These are phyloP conservation scores for Blastomyces emzantsi DNA, from an alignment of 2,329 filamentous ascomycete genomes.

Conservation along the genomic window DNA sequence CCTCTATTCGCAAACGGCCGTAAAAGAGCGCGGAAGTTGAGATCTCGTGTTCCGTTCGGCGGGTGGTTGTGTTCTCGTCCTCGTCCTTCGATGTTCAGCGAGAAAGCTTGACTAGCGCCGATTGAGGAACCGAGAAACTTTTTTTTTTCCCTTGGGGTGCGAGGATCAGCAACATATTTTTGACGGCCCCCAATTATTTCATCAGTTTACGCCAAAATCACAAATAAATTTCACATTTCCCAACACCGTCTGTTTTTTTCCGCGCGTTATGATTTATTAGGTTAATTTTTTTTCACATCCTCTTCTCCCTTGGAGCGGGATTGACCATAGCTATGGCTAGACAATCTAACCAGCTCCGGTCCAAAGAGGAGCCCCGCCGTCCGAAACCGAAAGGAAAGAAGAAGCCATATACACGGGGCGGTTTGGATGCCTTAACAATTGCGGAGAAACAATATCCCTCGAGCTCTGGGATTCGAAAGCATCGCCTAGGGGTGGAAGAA, in stretches of 20 bases:
- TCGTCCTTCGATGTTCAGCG: not conserved
- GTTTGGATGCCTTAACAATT: slow-evolving; percentile 56
- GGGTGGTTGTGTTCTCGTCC: not conserved
- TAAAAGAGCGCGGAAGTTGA: not conserved
- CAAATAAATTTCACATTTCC: not conserved
- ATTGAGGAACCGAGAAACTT: slow-evolving; percentile 2
- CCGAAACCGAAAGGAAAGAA: slow-evolving; percentile 35
- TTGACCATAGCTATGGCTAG: slow-evolving; percentile 29
- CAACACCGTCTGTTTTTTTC: not conserved
- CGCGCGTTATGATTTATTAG: not conserved
- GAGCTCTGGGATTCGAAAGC: slow-evolving; percentile 44
- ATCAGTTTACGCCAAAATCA: not conserved
- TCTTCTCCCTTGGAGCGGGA: not conserved
- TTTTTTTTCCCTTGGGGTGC: slow-evolving; percentile 3
- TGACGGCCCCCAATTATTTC: not conserved
- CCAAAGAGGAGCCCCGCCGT: slow-evolving; percentile 26
- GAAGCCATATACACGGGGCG: slow-evolving; percentile 36
- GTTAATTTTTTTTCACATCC: not conserved
- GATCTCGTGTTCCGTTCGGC: not conserved
- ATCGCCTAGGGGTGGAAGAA: slow-evolving; percentile 50
- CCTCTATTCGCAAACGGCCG: not conserved
- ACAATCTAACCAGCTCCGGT: slow-evolving; percentile 33
- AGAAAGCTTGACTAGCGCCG: slow-evolving; percentile 7
- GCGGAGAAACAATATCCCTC: slow-evolving; percentile 51
- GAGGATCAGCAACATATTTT: not conserved